Percentiles rank a stretch among this genome's conserved stretches.
Conservation (phyloP, 805 yeast genomes). For the Millerago galiae region DNA sequence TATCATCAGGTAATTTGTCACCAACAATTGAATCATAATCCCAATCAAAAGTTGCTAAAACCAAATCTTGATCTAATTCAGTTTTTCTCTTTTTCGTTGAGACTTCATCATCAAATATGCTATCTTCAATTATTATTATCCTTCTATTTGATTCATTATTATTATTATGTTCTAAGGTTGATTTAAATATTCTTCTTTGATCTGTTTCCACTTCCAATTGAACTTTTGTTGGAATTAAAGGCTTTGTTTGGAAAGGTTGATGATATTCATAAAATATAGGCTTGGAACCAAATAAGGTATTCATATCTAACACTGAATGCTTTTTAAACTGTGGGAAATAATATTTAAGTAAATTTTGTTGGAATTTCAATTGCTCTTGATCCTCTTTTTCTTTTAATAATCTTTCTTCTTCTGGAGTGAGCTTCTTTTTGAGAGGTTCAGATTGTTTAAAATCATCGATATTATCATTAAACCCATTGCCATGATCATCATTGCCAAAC, state of each 20-base stretch:
- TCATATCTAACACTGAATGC: constrained; percentile 55
- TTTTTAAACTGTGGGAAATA: constrained; percentile 60
- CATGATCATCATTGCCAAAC: constrained; percentile 13
- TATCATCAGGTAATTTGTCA: constrained; percentile 22
- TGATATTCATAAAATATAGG: constrained; percentile 51
- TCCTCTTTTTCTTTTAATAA: constrained; percentile 14
- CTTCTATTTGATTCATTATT: constrained; percentile 11
- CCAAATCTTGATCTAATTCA: constrained; percentile 39
- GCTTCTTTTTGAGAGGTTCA: neutral
- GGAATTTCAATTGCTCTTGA: constrained; percentile 19
- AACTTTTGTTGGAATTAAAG: constrained; percentile 50
- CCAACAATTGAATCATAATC: constrained; percentile 58
- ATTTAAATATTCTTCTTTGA: constrained; percentile 45
- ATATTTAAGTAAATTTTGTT: constrained; percentile 32
- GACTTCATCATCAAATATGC: constrained; percentile 9
- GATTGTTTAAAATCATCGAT: constrained; percentile 15
- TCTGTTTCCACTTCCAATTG: constrained; percentile 60
- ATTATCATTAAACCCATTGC: constrained; percentile 12
- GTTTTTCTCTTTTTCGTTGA: constrained; percentile 12
- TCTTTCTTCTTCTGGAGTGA: constrained; percentile 2
- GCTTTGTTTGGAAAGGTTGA: constrained; percentile 20
- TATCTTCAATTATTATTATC: constrained; percentile 11
- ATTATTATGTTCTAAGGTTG: constrained; percentile 14
- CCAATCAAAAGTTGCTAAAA: constrained; percentile 75
- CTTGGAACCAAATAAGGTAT: constrained; percentile 56